Conservation (phyloP, 495 filamentous ascomycete species). For the Podospora pseudocomata region DNA sequence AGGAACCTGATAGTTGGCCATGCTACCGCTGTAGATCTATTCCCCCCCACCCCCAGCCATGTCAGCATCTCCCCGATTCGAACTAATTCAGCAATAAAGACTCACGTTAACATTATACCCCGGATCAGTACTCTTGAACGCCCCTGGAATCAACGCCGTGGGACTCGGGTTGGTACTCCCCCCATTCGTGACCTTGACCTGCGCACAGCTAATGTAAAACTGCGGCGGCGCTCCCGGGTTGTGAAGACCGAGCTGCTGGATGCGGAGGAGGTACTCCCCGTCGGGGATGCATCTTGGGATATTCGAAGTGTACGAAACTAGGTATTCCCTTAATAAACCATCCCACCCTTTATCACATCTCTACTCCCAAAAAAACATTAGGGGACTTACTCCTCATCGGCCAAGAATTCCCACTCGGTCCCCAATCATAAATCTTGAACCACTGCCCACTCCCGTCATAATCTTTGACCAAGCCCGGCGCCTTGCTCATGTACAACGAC, state of each 20-base stretch:
- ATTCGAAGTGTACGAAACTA: slow-evolving; percentile 46
- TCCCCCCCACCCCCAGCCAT: neutral
- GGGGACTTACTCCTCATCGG: slow-evolving; percentile 12
- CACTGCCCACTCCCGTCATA: slow-evolving; percentile 50
- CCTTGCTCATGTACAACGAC: slow-evolving; percentile 48
- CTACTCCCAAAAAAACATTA: too few species aligned
- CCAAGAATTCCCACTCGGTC: slow-evolving; percentile 18
- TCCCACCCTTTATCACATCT: too few species aligned
- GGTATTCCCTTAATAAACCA: slow-evolving; percentile 9
- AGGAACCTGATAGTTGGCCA: slow-evolving; percentile 25
- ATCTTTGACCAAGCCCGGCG: slow-evolving; percentile 37
- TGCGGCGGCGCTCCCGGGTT: slow-evolving; percentile 47
- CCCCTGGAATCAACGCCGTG: slow-evolving; percentile 50
- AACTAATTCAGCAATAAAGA: neutral
- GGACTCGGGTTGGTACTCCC: slow-evolving; percentile 43
- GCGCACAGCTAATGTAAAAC: slow-evolving; percentile 58
- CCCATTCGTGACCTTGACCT: slow-evolving; percentile 53
- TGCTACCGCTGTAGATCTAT: slow-evolving; percentile 4
- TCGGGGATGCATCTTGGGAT: slow-evolving; percentile 52
- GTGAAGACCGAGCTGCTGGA: slow-evolving; percentile 59
- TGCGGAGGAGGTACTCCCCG: slow-evolving; percentile 60
- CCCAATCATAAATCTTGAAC: slow-evolving; percentile 52
- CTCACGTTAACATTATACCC: slow-evolving; percentile 44
- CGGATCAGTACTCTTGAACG: slow-evolving; percentile 53
- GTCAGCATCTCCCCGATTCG: neutral